A percentile compares a stretch with the other conserved stretches of the same genome.
phyloP scores from a whole-genome alignment of 2,329 filamentous ascomycete species.

The Fusarium transvaalense region DNA sequence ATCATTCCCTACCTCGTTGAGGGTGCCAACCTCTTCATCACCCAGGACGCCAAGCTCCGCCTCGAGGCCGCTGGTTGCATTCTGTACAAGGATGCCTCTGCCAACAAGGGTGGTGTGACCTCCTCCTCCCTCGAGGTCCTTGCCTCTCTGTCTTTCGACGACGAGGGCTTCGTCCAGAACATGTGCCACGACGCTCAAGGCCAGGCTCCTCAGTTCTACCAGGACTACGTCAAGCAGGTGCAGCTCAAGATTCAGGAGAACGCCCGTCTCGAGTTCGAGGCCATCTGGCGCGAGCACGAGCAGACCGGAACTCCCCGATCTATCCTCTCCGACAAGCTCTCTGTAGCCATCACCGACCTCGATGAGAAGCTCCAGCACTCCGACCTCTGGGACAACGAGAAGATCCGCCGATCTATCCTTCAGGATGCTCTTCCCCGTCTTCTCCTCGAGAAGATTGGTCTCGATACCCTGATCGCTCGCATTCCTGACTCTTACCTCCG shows the following conservation, averaged over 20 bases:
- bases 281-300: constrained; percentile 96
- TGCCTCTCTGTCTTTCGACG: constrained; percentile 93
- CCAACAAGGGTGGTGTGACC: constrained; percentile 98
- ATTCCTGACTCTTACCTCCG: constrained; percentile 93
- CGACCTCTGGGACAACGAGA: constrained; percentile 87
- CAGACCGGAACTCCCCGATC: constrained; percentile 83
- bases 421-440: constrained; percentile 87
- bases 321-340: constrained; percentile 91
- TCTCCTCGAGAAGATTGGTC: constrained; percentile 87
- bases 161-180: constrained; percentile 86
- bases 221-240: constrained; percentile 90
- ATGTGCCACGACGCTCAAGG: constrained; percentile 87
- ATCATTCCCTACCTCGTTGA: constrained; percentile 96
- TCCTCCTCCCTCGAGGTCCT: constrained; percentile 97
- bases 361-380: constrained; percentile 97
- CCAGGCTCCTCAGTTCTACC: constrained; percentile 88
- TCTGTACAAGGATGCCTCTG: constrained; percentile 96
- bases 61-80: constrained; percentile 96
- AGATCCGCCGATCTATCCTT: constrained; percentile 82
- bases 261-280: constrained; percentile 93
- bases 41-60: constrained; percentile 95
- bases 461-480: constrained; percentile 86
- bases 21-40: constrained; percentile 98
- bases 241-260: constrained; percentile 93
- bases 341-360: constrained; percentile 91